Base-by-base conservation (phyloP, 352 stramenopile genomes). In the Globisporangium nodosum region DNA sequence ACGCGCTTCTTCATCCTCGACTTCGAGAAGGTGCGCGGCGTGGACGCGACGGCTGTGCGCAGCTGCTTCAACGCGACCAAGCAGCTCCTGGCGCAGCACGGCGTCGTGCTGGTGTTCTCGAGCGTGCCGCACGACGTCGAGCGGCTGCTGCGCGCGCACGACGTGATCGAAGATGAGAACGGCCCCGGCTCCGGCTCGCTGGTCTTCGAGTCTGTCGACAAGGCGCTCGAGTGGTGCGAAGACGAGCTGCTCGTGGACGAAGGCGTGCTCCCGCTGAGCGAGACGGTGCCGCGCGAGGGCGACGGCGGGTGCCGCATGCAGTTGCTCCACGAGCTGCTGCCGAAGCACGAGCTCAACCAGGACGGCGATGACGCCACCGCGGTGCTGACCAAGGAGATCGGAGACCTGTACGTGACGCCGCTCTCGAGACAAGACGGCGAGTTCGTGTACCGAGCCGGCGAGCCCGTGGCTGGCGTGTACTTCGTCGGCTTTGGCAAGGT, bases 1-100 rank as follows among this genome's bases (percentile, higher is more conserved):
- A 96, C 86, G 21, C 71, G 78, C 18, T 94, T 92, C 65, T 89
- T 96, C 61, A 91, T 96, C 52, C 60, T 96, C 24, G 87, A 96
- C 68, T 96, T 96, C 71, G 80, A 90, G 27, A 84, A 82, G 37
- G 88, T 96, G 21, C 88, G 84, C 30, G 88, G 88, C 20, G 90
- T 96, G n/a, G 88, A 96, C 49, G 86, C 85, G 5, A 96, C 88
- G 20, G 85, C 88, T 12, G 84, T 94, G 33, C 78, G 85, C n/a
- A 91, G 74, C 13, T 93, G 85, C 62, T 94, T 96, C 69, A 87
- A 92, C 50, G 83, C 79, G 42, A 95, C 80, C 50, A 92, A 92
- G 66, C 83, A 93, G 47, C 58, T 95, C 15, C 63, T 93, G 16
- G 70, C 67, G 12, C 78, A 93, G 60, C 81, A 95, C 51, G 85